Conservation (phyloP, 768 basidiomycete species). For the Boletus vinaceobasis region DNA sequence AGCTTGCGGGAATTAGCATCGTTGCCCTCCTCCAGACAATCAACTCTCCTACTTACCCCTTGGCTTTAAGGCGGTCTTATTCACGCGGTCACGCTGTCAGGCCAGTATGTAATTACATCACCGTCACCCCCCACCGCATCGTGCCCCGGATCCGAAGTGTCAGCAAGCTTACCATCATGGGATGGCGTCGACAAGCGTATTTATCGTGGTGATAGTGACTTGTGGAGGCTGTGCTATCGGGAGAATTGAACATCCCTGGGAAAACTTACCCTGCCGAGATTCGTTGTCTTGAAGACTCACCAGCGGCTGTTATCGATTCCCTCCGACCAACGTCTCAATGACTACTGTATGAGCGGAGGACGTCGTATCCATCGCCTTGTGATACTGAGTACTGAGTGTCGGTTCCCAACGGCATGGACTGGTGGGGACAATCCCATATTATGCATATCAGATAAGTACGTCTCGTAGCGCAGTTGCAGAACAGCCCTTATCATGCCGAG, state of each 20-base stretch:
- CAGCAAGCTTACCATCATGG: background rate
- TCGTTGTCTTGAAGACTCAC: too few relatives aligned
- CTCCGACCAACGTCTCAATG: background rate
- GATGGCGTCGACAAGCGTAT: background rate
- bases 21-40: too few relatives aligned
- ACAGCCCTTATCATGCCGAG: background rate
- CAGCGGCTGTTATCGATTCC: background rate
- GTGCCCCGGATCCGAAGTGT: background rate
- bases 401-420: background rate
- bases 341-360: background rate
- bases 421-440: background rate
- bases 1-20: background rate
- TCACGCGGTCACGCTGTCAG: background rate
- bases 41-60: background rate
- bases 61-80: background rate
- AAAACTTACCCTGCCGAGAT: background rate
- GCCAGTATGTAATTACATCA: background rate
- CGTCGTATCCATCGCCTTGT: background rate
- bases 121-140: background rate
- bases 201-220: background rate
- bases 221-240: background rate
- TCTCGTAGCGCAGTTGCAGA: background rate
- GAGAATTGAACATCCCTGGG: background rate
- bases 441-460: background rate
- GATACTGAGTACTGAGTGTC: background rate